Evolutionary conservation across 495 filamentous ascomycete genomes (phyloP), one percentile per base, ranked within the genome.

Genomic region (Trichoderma parareesei): DNA sequence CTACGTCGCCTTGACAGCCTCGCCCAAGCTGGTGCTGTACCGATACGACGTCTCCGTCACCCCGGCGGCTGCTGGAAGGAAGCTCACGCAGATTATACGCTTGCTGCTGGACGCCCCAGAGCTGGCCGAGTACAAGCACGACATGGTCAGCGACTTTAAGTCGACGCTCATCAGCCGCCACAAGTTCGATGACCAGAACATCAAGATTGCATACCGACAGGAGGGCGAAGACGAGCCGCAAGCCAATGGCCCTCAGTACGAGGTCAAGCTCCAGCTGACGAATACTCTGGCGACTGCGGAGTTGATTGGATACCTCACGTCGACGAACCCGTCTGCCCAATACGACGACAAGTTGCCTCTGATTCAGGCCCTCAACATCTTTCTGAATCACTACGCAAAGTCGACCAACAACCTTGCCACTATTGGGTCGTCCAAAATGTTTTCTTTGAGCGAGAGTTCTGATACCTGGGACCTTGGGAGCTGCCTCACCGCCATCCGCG

Each of bases 71-170:
- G 69, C 67, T 5, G 78, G 76, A 6, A 82, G 75, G 66, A 85
- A 85, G 63, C 71, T 74, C 14, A 63, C 67, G 16, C 82, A 80
- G 63, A 72, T 85, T 33, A 71, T 85, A 46, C 67, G 71, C 40
- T 71, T 84, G 42, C 62, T 85, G 53, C 69, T 86, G 44, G 77
- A 80, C 44, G 71, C 79, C 63, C 77, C 69, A 35, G 66, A 80
- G 44, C 78, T 81, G 37, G 13, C 65, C 5, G 37, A 65, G n/a
- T 49, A 68, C 6, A 40, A 69, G 42, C 63, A 57, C 2, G 70
- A 73, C 37, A 73, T 85, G 37, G 80, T 79, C 6, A 81, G 82
- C 0, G 83, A 86, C 53, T 83, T 76, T 66, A 76, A 74, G 55
- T 79, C 78, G 0, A 81, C 73, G 5, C 66, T 85, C 4, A 71